Evolutionary conservation across 768 basidiomycete species (phyloP), one percentile per base, ranked within the genome.

Genomic region (Tubosaeta sp.): DNA sequence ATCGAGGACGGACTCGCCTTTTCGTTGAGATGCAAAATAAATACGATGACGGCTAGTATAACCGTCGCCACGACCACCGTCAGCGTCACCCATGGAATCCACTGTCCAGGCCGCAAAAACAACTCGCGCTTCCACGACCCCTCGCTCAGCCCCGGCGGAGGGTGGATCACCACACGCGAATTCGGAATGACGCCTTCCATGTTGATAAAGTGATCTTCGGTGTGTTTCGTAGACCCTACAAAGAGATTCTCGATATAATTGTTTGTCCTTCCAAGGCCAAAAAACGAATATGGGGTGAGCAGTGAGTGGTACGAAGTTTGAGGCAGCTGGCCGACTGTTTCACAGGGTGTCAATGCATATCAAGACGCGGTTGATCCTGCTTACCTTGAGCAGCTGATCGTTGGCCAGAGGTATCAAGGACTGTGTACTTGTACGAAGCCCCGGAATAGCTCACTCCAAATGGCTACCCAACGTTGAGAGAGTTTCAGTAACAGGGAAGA

Each of bases 181-280:
- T 99, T 98, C 0, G 96, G 96, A 40, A 99, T 94, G 30, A 99
- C 87, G 24, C 94, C 94, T 64, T 98, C 96, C 79, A 98, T 87
- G 64, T 87, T 86, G 66, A 95, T 93, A 57, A 77, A 91, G 63
- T 95, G 91, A 30, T 83, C 64, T 31, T 74, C 65, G 0, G 76
- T 67, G 52, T 90, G 84, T 27, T 89, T 77, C 6, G 94, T 95
- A 4, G 92, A 86, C 14, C 96, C 96, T 18, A 98, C 90, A 65
- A 96, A 96, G 2, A 99, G 78, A 67, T 97, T 97, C 76, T 99
- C 96, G 61, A 99, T 94, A 71, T 99, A 99, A 67, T 99, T 99
- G 70, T 99, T 99, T 14, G 94, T 98, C 36, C 96, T 83, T 0
- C 95, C 96, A 8, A 99, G 83, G 1, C 96, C 95, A 63, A 98